Evolutionary conservation across 192 early-diverging fungal species (phyloP).

Genomic region (Chytriomyces sp.): DNA sequence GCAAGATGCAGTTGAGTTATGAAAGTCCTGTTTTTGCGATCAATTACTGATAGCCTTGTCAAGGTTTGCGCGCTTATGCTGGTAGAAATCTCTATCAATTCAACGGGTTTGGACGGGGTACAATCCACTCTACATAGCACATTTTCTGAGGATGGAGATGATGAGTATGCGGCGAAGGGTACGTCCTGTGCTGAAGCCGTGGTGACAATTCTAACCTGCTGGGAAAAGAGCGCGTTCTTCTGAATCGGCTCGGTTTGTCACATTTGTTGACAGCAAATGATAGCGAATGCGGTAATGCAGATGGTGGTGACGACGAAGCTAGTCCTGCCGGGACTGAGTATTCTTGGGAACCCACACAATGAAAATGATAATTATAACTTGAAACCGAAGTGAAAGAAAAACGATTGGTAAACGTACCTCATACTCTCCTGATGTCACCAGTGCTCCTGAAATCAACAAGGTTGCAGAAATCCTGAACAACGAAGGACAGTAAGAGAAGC

Average conservation of each 20-base stretch:
- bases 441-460: no score
- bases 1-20: conserved; percentile 63
- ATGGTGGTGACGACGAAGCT: conserved; percentile 15
- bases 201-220: neutral
- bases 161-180: conserved; percentile 14
- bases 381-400: no score
- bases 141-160: conserved; percentile 54
- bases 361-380: no score
- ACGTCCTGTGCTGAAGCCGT: neutral
- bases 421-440: no score
- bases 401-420: no score
- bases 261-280: conserved; percentile 32
- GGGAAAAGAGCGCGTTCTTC: conserved; percentile 30
- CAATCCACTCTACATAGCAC: conserved; percentile 58
- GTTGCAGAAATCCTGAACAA: no score
- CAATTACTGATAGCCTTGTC: neutral
- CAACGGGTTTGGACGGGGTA: conserved; percentile 53
- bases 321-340: conserved; percentile 10
- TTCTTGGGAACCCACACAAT: conserved; percentile 33
- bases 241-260: conserved; percentile 49
- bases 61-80: conserved; percentile 55
- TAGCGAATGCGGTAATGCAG: neutral
- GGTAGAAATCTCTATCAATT: conserved; percentile 65
- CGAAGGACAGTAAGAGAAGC: no score
- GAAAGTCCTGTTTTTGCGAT: conserved; percentile 15